These are phyloP conservation scores for Melampsora americana DNA, from an alignment of 1,284 basidiomycete genomes.

Conservation along the genomic window DNA sequence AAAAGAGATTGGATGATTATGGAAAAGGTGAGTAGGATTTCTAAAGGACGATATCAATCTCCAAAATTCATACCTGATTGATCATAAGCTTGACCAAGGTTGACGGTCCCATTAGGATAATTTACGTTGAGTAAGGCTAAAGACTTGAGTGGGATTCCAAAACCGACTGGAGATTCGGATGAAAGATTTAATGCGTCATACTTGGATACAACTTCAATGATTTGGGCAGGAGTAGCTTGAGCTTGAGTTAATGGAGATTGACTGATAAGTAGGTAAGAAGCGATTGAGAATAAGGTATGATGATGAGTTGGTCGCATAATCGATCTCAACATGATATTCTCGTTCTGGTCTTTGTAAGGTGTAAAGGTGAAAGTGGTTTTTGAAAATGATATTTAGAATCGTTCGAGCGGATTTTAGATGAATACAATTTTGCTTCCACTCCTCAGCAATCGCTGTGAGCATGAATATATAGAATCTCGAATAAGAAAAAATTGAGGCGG, in stretches of 20 bases:
- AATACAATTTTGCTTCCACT: too few species aligned
- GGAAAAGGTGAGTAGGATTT: background rate
- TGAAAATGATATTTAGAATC: too few species aligned
- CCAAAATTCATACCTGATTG: background rate
- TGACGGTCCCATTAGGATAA: constrained; percentile 15
- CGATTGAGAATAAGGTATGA: too few species aligned
- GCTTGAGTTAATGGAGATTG: background rate
- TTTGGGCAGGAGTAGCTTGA: background rate
- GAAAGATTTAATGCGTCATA: constrained; percentile 6
- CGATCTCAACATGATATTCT: too few species aligned
- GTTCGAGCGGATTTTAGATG: too few species aligned
- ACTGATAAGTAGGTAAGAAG: background rate
- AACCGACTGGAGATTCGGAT: constrained; percentile 23
- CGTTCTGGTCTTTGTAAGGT: too few species aligned
- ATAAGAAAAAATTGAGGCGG: too few species aligned
- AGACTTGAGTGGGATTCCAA: constrained; percentile 31
- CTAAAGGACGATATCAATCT: background rate
- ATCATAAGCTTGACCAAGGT: constrained; percentile 3
- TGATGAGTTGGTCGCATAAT: too few species aligned
- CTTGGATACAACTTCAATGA: background rate
- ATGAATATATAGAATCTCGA: too few species aligned
- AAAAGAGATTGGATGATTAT: background rate
- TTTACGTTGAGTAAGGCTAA: constrained; percentile 22
- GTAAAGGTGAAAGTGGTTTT: too few species aligned
- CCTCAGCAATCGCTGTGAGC: too few species aligned